These are phyloP conservation scores for Ceratocystis smalleyi DNA, from an alignment of 2,329 filamentous ascomycete species.

Conservation along the genomic window DNA sequence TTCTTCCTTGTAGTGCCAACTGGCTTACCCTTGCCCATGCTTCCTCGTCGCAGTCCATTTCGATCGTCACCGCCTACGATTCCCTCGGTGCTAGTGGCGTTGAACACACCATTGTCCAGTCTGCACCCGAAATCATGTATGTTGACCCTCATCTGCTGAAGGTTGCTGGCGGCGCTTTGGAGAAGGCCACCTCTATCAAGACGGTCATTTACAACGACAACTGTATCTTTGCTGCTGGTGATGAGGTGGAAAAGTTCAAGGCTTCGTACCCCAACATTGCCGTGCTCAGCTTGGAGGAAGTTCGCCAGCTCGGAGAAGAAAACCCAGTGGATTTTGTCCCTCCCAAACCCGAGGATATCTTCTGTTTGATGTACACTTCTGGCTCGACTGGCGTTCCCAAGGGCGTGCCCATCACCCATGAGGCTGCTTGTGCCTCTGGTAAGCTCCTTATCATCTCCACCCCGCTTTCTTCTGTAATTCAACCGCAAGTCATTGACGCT, in stretches of 20 bases:
- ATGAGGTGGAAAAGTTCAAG: constrained; percentile 41
- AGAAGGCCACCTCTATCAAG: constrained; percentile 40
- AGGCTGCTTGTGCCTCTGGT: constrained; percentile 58
- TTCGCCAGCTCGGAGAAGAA: constrained; percentile 44
- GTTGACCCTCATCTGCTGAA: constrained; percentile 64
- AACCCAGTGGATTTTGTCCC: constrained; percentile 56
- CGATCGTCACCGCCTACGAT: constrained; percentile 89
- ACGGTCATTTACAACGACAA: constrained; percentile 48
- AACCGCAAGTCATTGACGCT: constrained; percentile 18
- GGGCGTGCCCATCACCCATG: constrained; percentile 71
- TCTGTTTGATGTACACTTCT: constrained; percentile 77
- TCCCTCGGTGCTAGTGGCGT: constrained; percentile 75
- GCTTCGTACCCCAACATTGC: constrained; percentile 38
- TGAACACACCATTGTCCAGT: constrained; percentile 72
- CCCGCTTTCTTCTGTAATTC: background rate
- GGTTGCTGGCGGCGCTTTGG: constrained; percentile 41
- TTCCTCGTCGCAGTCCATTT: constrained; percentile 68
- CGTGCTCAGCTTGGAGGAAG: constrained; percentile 39
- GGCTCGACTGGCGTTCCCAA: constrained; percentile 82
- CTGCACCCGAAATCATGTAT: constrained; percentile 68
- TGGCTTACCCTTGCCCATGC: constrained; percentile 74
- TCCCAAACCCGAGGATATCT: constrained; percentile 60
- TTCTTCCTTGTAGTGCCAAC: constrained; percentile 39
- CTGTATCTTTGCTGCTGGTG: constrained; percentile 34
- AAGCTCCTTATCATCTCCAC: constrained; percentile 24